Conservation (phyloP, 2,329 filamentous ascomycete species). For the Cladophialophora immunda region DNA sequence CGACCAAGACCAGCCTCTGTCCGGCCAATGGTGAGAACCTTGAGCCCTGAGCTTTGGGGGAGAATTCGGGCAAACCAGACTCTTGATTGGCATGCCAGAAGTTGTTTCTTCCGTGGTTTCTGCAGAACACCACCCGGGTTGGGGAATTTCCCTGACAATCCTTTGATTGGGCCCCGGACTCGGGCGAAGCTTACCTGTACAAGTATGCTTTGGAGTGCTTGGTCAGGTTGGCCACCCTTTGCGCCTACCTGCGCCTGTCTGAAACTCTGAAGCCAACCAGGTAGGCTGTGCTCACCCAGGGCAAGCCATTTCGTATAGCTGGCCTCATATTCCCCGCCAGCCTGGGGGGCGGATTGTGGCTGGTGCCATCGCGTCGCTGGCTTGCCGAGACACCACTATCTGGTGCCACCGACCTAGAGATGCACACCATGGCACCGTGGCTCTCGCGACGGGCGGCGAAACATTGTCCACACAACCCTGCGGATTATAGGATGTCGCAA, state of each 20-base stretch:
- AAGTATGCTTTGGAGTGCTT: constrained; percentile 26
- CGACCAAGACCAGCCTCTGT: constrained; percentile 24
- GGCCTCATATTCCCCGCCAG: constrained; percentile 5
- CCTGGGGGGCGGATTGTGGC: constrained; percentile 32
- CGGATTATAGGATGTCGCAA: constrained; percentile 37
- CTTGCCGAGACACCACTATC: constrained; percentile 39
- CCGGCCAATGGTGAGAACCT: constrained; percentile 31
- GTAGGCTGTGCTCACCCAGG: constrained; percentile 14
- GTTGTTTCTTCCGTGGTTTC: constrained; percentile 24
- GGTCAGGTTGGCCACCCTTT: constrained; percentile 16
- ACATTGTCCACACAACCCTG: constrained; percentile 28
- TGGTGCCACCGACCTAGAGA: constrained; percentile 32
- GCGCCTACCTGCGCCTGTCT: neutral
- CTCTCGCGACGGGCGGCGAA: constrained; percentile 28
- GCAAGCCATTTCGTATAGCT: constrained; percentile 4
- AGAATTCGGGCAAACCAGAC: neutral
- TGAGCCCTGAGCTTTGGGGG: constrained; percentile 16
- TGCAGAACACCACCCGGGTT: constrained; percentile 26
- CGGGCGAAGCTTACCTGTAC: constrained; percentile 30
- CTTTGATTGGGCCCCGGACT: constrained; percentile 18
- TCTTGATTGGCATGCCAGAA: constrained; percentile 16
- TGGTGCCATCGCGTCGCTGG: constrained; percentile 33
- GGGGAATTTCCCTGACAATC: constrained; percentile 10
- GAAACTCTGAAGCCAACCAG: constrained; percentile 13
- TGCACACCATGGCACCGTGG: constrained; percentile 20